phyloP scores from a whole-genome alignment of 768 basidiomycete species.

The Suillus fuscotomentosus region DNA sequence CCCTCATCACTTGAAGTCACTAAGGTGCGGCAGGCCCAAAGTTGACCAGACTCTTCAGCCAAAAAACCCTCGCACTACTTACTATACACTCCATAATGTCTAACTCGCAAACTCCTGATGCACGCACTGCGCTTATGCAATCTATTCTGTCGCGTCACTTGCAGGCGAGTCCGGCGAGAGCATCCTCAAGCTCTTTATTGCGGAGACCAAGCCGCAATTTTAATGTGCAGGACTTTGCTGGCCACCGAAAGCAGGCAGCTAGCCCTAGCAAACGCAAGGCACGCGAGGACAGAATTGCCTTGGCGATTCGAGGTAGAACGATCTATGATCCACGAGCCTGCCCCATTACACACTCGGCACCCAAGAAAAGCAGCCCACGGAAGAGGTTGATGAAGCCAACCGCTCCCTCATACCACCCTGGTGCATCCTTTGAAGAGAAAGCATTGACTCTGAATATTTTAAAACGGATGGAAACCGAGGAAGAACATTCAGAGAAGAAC shows the following conservation, averaged over 20 bases:
- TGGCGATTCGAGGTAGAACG: slow-evolving; percentile 25
- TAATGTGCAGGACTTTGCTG: slow-evolving; percentile 2
- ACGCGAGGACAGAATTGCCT: background rate
- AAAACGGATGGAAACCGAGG: slow-evolving; percentile 23
- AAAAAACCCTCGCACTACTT: background rate
- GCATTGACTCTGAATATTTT: slow-evolving; percentile 9
- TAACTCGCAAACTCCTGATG: slow-evolving; percentile 32
- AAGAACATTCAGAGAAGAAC: slow-evolving; percentile 9
- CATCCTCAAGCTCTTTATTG: slow-evolving; percentile 1
- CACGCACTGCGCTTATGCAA: slow-evolving; percentile 30
- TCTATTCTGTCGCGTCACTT: slow-evolving; percentile 25
- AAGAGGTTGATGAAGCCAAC: background rate
- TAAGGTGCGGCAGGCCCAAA: slow-evolving; percentile 14
- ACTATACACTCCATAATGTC: slow-evolving; percentile 14
- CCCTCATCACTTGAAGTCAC: background rate
- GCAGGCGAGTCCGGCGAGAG: slow-evolving; percentile 15
- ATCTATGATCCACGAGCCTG: slow-evolving; percentile 24
- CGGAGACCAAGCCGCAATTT: slow-evolving; percentile 6
- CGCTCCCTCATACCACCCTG: background rate
- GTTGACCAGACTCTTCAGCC: background rate
- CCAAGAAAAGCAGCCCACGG: background rate
- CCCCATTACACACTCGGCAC: background rate
- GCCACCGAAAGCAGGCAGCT: background rate
- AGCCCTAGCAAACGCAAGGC: background rate
- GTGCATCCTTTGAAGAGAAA: background rate